These are phyloP conservation scores for Whalleya microplaca DNA, from an alignment of 2,329 filamentous ascomycete species.

Conservation along the genomic window DNA sequence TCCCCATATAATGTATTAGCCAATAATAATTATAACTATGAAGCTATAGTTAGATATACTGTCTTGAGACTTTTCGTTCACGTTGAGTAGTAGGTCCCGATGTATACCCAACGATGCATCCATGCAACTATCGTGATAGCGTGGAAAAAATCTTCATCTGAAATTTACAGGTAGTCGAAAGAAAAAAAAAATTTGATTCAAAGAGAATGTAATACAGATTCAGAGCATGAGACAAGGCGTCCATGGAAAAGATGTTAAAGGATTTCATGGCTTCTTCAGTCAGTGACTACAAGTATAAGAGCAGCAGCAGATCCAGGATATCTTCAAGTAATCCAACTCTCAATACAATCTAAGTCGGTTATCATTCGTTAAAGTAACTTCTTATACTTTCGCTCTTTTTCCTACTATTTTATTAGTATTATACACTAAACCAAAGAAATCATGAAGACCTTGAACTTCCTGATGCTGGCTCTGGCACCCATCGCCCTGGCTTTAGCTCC, in stretches of 20 bases:
- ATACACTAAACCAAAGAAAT: not conserved
- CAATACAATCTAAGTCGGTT: not conserved
- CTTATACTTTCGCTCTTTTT: not conserved
- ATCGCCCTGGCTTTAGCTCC: slow-evolving; percentile 24
- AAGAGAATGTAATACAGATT: not conserved
- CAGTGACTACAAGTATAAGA: slow-evolving; percentile 1
- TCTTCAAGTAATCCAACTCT: not conserved
- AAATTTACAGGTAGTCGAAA: not conserved
- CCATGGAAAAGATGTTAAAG: not conserved
- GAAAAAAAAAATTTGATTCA: not conserved
- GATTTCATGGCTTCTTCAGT: not conserved
- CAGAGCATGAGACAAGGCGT: not conserved
- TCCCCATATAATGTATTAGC: not conserved
- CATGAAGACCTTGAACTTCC: slow-evolving; percentile 19
- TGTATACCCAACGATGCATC: not conserved
- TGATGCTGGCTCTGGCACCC: slow-evolving; percentile 15
- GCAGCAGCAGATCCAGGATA: not conserved
- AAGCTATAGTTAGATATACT: not conserved
- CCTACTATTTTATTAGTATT: not conserved
- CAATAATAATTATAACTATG: not conserved
- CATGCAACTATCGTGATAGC: not conserved
- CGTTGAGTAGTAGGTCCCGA: slow-evolving; percentile 3
- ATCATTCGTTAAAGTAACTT: not conserved
- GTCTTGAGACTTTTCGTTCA: not conserved
- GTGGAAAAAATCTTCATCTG: slow-evolving; percentile 1